Evolutionary conservation across 2,329 filamentous ascomycete species (phyloP), one percentile per base, ranked within the genome.

Genomic region (Phoma herbarum): DNA sequence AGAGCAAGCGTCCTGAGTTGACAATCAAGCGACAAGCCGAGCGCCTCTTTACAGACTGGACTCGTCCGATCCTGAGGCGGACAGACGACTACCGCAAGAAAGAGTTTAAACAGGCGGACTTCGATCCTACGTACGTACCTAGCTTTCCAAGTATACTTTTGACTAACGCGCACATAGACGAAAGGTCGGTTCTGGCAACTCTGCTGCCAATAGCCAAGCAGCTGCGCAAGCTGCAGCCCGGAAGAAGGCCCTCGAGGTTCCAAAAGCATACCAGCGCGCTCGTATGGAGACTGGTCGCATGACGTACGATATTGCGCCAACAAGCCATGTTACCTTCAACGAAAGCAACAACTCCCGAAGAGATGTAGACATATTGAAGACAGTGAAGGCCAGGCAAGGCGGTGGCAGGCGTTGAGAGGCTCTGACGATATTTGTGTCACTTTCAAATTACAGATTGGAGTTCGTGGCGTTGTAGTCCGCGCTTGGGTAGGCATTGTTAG

Each of bases 71-170:
- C 63, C 84, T 99, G 52, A 94, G 96, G 81, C 89, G 93, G 67
- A 96, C 91, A 61, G 93, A 97, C 70, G 93, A 97, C 77, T 97
- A 96, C 82, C 93, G 92, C 80, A 95, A 97, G 82, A 95, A 97
- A 82, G 82, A 85, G 48, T 83, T 86, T 66, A 79, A 82, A 52
- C 82, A 84, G 60, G 84, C 82, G 25, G 82, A 82, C 29, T 89
- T 86, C 70, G 87, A 89, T 73, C 86, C 86, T 62, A 80, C 76
- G 79, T 80, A 80, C 41, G 75, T 73, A 11, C 57, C 61, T 33
- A 35, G 49, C 4, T 12, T 12, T 26, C 26, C n/a, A 33, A 3
- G 18, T 35, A 16, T 6, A n/a, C 41, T 18, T 31, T 5, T 59
- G 47, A 50, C 68, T 75, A 66, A 72, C 54, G 10, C 26, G 10